Base-by-base conservation (phyloP, 768 basidiomycete species). In the Lentinus tigrinus region DNA sequence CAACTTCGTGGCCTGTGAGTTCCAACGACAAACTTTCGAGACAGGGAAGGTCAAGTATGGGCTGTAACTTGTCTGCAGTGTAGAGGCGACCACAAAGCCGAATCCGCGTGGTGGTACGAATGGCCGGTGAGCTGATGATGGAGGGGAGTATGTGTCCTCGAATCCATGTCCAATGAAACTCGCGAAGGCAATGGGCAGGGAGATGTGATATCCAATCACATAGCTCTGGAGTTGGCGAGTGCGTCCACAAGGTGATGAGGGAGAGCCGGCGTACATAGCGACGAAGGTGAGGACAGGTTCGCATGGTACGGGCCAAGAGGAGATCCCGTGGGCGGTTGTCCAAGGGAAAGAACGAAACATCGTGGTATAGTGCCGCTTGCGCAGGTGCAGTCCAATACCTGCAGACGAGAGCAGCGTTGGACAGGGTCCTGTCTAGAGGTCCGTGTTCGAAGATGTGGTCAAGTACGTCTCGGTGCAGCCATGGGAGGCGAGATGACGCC, bases 121-220 rank as follows among this genome's bases (percentile, higher is more conserved):
- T 21, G 3, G 52, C 58, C 5, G 58, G 58, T 1, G 47, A 54
- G 10, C 27, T 10, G 2, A 59, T 16, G 23, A 59, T 31, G 17
- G 47, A 21, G 19, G 58, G 52, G 0, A 54, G 28, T 9, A 26
- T 47, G 11, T 59, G 40, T 17, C 58, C 52, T 10, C 58, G 58
- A 14, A 54, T 52, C 58, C 58, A 54, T 1, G 52, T 54, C 58
- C 58, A 59, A 2, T 31, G 23, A 39, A 54, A 59, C 4, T 54
- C 52, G 7, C 27, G 52, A 6, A 59, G 52, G 24, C 47, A 14
- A n/a, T 58, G 8, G 23, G 28, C 38, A 3, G 58, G 58, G 26
- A 59, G 42, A 14, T 21, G 39, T 36, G 23, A 24, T 3, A 59
- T 54, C 58, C 58, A 59, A 1, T 54, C 52, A 40, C 58, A 59